Evolutionary conservation across 2,329 filamentous ascomycete species (phyloP), one percentile per base, ranked within the genome.

Genomic region (Colletotrichum tropicale): DNA sequence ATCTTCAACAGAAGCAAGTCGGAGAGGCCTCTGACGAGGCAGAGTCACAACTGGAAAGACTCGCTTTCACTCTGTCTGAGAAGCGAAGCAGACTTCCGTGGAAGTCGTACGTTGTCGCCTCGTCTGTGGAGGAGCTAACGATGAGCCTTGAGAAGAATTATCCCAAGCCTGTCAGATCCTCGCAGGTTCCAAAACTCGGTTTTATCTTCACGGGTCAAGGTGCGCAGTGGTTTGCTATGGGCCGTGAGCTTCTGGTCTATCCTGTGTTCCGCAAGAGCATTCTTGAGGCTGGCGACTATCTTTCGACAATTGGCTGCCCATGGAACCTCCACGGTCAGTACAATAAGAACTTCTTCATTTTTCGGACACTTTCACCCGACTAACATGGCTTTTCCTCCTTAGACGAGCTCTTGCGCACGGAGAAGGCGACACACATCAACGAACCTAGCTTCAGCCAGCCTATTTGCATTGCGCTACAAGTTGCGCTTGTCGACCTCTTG

Each of bases 401-500:
- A 1, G 38, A 78, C 1, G 76, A 72, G 9, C 70, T 81, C 3
- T 74, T 81, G 15, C 32, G 32, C 32, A 81, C 80, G 58, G 48
- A 28, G 0, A 64, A 76, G 24, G n/a, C 12, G n/a, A 24, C 52
- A 8, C 72, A 77, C 5, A 83, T 75, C 38, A 21, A 61, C n/a
- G 6, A 28, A 7, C 55, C 72, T 18, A 30, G 16, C 18, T 38
- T 48, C 13, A 81, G 80, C 12, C 87, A 88, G 67, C 82, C 87
- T 0, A 34, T 86, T 1, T 87, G 82, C 32, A 87, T 86, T 1
- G 85, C 85, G 0, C 28, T 89, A 0, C 87, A 89, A 69, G 73
- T 89, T 2, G 86, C 78, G 5, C 75, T 88, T 0, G 80, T 86
- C 1, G 81, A 86, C 7, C 76, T 86, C 0, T 77, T 85, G 18